Evolutionary conservation across 2,329 filamentous ascomycete genomes (phyloP), one percentile per base, ranked within the genome.

Genomic region (Apiospora marii): DNA sequence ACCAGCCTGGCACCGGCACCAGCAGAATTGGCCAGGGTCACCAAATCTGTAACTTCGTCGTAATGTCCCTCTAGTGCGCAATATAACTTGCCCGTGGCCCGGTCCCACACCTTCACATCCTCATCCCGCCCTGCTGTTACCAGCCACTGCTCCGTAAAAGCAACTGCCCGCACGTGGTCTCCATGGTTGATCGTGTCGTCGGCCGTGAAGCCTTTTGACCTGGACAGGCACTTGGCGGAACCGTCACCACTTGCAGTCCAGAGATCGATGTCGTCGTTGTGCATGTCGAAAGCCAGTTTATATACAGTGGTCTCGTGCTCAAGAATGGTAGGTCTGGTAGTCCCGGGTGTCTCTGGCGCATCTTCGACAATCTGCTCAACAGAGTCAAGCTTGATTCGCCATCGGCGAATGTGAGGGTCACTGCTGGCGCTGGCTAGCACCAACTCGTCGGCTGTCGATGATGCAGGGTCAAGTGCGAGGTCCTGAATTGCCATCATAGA

Each of bases 231-330:
- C 81, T 96, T 96, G 1, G 91, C 91, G 0, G 93, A 95, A 77
- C 94, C 96, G 81, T 99, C 96, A 5, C 94, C 95, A 73, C 94
- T 98, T 7, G 95, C 93, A 10, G 96, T 98, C 95, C 95, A 98
- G 19, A 98, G 84, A 77, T 98, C 94, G 44, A 89, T 91, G 16
- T 89, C 88, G 8, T 91, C 90, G 46, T 83, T 84, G 7, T 86
- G 84, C 22, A 81, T 79, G 75, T 95, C 92, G 77, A 97, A 97
- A 27, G 89, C 85, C 19, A 98, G 84, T 75, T 89, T 91, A 83
- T 98, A 97, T 13, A 99, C 91, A 76, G 93, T 96, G 0, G 96
- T 99, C 76, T 98, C 94, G 82, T 99, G 96, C 74, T 92, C 92
- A 67, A 92, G 83, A 69, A 98, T 91, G 79, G 82, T 87, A 76